These are phyloP conservation scores for Prototheca wickerhamii DNA, from an alignment of 163 green algal species.

Conservation along the genomic window DNA sequence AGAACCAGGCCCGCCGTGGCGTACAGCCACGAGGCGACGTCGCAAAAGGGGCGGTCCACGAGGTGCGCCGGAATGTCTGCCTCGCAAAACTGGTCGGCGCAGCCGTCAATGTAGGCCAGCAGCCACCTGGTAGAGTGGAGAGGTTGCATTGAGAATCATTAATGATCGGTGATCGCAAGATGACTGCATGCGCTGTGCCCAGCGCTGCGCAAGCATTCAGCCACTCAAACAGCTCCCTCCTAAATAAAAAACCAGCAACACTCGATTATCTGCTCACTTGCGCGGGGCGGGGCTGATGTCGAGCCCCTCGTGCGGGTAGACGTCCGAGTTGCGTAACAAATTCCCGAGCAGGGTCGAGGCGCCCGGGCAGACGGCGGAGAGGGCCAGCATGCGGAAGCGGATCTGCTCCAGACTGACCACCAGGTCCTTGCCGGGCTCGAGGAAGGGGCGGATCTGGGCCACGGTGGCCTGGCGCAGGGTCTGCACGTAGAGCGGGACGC, in stretches of 20 bases:
- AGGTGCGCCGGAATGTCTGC: conserved; percentile 23
- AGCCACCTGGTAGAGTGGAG: conserved; percentile 36
- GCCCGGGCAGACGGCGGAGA: conserved; percentile 62
- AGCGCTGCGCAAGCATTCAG: too few species aligned
- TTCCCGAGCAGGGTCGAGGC: conserved; percentile 74
- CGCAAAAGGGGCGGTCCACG: conserved; percentile 34
- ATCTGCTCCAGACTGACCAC: conserved; percentile 62
- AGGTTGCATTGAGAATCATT: neutral
- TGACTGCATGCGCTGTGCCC: too few species aligned
- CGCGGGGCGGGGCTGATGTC: conserved; percentile 32
- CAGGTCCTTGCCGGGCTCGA: conserved; percentile 62
- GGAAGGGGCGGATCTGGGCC: conserved; percentile 55
- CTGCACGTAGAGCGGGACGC: conserved; percentile 71
- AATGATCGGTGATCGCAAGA: neutral
- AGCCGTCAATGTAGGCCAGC: conserved; percentile 58
- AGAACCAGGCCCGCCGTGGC: conserved; percentile 36
- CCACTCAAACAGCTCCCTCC: neutral
- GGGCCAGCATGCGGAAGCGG: conserved; percentile 49
- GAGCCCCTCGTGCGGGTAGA: conserved; percentile 20
- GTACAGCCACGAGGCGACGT: conserved; percentile 45
- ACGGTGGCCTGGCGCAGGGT: conserved; percentile 49
- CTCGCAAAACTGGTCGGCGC: conserved; percentile 38
- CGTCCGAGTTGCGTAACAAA: conserved; percentile 43
- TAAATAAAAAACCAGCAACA: neutral
- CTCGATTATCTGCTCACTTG: too few species aligned